These are phyloP conservation scores for Boletus subparvulus DNA, from an alignment of 768 basidiomycete species.

Conservation along the genomic window DNA sequence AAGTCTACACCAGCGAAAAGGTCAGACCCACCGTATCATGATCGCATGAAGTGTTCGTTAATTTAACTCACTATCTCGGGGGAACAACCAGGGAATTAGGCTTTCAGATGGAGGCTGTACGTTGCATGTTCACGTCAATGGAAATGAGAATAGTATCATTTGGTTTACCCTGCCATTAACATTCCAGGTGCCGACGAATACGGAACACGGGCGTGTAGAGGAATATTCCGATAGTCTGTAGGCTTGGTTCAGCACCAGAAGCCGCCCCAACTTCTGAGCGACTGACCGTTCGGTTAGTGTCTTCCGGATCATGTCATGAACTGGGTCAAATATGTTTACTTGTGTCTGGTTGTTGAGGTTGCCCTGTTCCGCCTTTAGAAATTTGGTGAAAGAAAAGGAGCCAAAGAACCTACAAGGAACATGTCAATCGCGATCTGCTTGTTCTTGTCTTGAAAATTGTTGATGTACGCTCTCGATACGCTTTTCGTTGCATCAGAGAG, in stretches of 20 bases:
- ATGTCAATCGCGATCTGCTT: slow-evolving; percentile 96
- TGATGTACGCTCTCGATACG: slow-evolving; percentile 93
- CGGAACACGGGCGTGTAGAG: slow-evolving; percentile 60
- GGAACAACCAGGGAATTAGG: slow-evolving; percentile 88
- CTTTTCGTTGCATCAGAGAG: slow-evolving; percentile 97
- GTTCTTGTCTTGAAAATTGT: slow-evolving; percentile 93
- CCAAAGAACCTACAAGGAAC: slow-evolving; percentile 67
- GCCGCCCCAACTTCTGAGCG: neutral
- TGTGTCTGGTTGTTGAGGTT: slow-evolving; percentile 86
- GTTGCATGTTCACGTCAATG: slow-evolving; percentile 7
- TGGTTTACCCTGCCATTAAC: slow-evolving; percentile 78
- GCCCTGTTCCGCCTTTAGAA: slow-evolving; percentile 55
- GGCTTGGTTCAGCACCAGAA: neutral
- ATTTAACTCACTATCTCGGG: slow-evolving; percentile 61
- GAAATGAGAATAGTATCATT: neutral
- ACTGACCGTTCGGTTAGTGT: slow-evolving; percentile 67
- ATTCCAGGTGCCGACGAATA: slow-evolving; percentile 96
- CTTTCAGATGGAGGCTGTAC: slow-evolving; percentile 74
- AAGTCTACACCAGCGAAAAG: slow-evolving; percentile 11
- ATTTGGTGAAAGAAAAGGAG: neutral
- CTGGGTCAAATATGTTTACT: slow-evolving; percentile 91
- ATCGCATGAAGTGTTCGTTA: neutral
- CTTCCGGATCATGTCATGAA: slow-evolving; percentile 82
- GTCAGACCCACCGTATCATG: neutral
- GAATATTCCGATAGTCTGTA: slow-evolving; percentile 82